A percentile compares a stretch with the other conserved stretches of the same genome.
Conservation (phyloP, 2,329 filamentous ascomycete species). For the Leptographium radiaticola region DNA sequence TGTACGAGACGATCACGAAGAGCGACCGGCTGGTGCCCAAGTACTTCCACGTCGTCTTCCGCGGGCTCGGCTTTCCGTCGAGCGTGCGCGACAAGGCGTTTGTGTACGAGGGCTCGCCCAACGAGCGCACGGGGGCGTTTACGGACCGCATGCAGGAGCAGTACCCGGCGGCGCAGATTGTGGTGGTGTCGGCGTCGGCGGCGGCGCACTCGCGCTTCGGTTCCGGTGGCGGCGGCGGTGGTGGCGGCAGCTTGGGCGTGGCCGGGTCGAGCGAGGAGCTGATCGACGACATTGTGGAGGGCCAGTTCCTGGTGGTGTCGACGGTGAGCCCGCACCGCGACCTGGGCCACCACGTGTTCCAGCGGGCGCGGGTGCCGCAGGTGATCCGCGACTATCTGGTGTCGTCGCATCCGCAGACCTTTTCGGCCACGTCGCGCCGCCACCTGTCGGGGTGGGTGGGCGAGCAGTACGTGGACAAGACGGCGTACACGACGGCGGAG, state of each 20-base stretch:
- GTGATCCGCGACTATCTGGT: conserved; percentile 79
- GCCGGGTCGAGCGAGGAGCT: conserved; percentile 39
- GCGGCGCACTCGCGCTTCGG: conserved; percentile 3
- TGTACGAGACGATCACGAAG: conserved; percentile 79
- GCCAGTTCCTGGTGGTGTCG: conserved; percentile 77
- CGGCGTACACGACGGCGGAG: conserved; percentile 70
- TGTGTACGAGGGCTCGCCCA: conserved; percentile 71
- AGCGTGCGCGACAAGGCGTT: conserved; percentile 80
- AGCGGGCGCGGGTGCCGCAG: conserved; percentile 71
- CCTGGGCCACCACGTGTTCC: conserved; percentile 69
- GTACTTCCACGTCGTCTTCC: conserved; percentile 86
- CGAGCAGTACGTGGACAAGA: conserved; percentile 72
- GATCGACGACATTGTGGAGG: conserved; percentile 63
- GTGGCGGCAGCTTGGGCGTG: neutral
- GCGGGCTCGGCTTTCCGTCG: conserved; percentile 74
- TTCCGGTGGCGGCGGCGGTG: neutral
- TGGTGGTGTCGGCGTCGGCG: conserved; percentile 21
- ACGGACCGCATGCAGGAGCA: conserved; percentile 87
- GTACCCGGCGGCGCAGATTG: conserved; percentile 72
- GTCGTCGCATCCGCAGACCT: conserved; percentile 61
- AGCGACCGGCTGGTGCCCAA: conserved; percentile 66
- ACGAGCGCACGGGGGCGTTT: conserved; percentile 68
- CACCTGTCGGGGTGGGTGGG: conserved; percentile 55
- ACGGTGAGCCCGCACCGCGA: conserved; percentile 74
- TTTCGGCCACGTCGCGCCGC: conserved; percentile 63